Percentiles rank a stretch among this genome's conserved stretches.
phyloP scores from a whole-genome alignment of 2,329 filamentous ascomycete species.

The Fonsecaea erecta region DNA sequence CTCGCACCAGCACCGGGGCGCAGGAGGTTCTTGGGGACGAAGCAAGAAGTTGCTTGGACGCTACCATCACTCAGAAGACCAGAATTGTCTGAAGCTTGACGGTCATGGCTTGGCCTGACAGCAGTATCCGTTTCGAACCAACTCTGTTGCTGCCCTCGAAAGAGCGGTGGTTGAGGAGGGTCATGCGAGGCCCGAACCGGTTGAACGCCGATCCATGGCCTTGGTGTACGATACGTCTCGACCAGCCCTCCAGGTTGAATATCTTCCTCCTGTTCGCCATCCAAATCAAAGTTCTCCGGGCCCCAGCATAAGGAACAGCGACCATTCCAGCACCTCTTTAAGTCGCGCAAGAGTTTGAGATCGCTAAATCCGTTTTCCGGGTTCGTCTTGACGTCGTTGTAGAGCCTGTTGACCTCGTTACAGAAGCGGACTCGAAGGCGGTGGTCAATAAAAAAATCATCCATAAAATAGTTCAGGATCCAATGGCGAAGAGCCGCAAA shows the following conservation, averaged over 20 bases:
- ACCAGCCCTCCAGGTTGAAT: slow-evolving; percentile 77
- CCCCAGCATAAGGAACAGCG: slow-evolving; percentile 93
- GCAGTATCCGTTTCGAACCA: slow-evolving; percentile 40
- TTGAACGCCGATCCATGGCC: slow-evolving; percentile 1
- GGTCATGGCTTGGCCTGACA: slow-evolving; percentile 48
- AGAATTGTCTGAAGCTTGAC: slow-evolving; percentile 32
- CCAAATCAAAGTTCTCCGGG: slow-evolving; percentile 66
- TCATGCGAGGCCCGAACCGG: slow-evolving; percentile 8
- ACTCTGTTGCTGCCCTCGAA: slow-evolving; percentile 24
- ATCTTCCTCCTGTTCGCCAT: slow-evolving; percentile 66
- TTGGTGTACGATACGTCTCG: slow-evolving; percentile 47
- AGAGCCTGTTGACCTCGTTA: slow-evolving; percentile 71
- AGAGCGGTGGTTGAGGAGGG: slow-evolving; percentile 20
- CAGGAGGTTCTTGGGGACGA: slow-evolving; percentile 53
- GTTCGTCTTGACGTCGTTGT: slow-evolving; percentile 57
- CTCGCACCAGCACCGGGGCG: slow-evolving; percentile 34
- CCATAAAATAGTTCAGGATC: slow-evolving; percentile 96
- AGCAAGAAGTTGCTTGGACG: slow-evolving; percentile 64
- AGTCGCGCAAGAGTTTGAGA: slow-evolving; percentile 85
- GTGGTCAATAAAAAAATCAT: slow-evolving; percentile 84
- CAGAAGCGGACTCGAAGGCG: slow-evolving; percentile 78
- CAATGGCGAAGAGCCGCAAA: slow-evolving; percentile 96
- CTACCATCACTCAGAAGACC: slow-evolving; percentile 54
- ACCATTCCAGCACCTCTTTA: slow-evolving; percentile 96
- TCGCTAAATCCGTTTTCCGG: slow-evolving; percentile 63